These are phyloP conservation scores for Lichina pygmaea DNA, from an alignment of 495 filamentous ascomycete genomes.

Conservation along the genomic window DNA sequence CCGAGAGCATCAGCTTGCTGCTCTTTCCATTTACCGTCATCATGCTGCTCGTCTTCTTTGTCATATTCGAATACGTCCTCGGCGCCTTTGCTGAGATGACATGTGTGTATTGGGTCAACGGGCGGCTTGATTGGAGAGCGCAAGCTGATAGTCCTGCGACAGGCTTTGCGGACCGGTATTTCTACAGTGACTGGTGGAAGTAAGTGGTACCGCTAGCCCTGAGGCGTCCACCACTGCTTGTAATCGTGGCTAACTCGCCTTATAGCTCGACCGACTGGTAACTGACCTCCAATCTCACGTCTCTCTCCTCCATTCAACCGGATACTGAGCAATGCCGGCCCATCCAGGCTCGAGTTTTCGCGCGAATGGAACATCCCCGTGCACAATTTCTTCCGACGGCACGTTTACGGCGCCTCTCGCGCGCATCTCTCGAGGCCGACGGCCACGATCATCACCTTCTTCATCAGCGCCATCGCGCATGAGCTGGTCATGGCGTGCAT, in stretches of 20 bases:
- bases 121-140: not conserved
- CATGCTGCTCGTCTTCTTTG: slow-evolving; percentile 80
- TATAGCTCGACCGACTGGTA: slow-evolving; percentile 1
- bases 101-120: slow-evolving; percentile 11
- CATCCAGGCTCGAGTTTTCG: slow-evolving; percentile 56
- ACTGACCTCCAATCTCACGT: not conserved
- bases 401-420: slow-evolving; percentile 68
- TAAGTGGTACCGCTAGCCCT: no score
- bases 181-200: slow-evolving; percentile 46
- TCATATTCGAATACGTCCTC: slow-evolving; percentile 91
- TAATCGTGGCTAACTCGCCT: no score
- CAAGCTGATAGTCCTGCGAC: not conserved
- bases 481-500: slow-evolving; percentile 96
- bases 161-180: slow-evolving; percentile 18
- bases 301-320: not conserved
- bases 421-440: slow-evolving; percentile 46
- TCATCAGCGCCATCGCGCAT: slow-evolving; percentile 70
- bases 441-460: slow-evolving; percentile 76
- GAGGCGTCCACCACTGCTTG: no score
- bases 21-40: slow-evolving; percentile 96
- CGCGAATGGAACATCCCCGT: slow-evolving; percentile 96
- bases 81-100: slow-evolving; percentile 91
- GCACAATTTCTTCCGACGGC: slow-evolving; percentile 87
- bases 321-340: slow-evolving; percentile 12
- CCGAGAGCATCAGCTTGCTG: slow-evolving; percentile 80